These are phyloP conservation scores for Carallia brachiata DNA, from an alignment of 345 rosid genomes.

Conservation along the genomic window DNA sequence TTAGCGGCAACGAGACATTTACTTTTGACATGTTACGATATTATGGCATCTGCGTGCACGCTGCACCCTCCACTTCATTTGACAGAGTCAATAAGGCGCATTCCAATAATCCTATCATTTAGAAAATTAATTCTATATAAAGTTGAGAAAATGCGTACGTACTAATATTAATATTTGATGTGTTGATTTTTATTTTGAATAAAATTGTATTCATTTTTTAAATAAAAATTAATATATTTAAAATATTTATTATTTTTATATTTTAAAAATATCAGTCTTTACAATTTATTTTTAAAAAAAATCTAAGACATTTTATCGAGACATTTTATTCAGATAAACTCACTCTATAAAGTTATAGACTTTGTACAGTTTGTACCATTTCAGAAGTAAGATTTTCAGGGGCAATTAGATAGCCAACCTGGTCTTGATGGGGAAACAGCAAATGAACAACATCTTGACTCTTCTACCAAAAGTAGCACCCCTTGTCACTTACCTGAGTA, in stretches of 20 bases:
- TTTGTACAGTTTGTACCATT: background rate
- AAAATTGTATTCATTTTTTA: too few relatives aligned
- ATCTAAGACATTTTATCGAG: too few relatives aligned
- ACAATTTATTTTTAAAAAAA: too few relatives aligned
- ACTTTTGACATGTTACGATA: background rate
- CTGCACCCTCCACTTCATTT: background rate
- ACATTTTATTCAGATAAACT: too few relatives aligned
- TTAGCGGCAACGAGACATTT: constrained; percentile 15
- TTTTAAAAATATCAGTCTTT: too few relatives aligned
- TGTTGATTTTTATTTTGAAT: too few relatives aligned
- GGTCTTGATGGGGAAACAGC: constrained; percentile 11
- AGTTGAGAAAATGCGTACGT: too few relatives aligned
- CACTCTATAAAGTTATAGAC: too few relatives aligned
- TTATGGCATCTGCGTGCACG: background rate
- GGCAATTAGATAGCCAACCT: background rate
- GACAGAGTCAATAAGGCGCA: background rate
- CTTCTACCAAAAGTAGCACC: constrained; percentile 22
- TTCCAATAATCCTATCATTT: background rate
- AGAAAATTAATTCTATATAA: too few relatives aligned
- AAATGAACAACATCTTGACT: constrained; percentile 7
- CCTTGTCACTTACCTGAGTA: constrained; percentile 28
- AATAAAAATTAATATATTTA: too few relatives aligned
- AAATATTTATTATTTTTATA: too few relatives aligned
- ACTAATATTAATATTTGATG: too few relatives aligned
- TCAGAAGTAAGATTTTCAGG: background rate